These are phyloP conservation scores for Epichloe gansuensis DNA, from an alignment of 2,329 filamentous ascomycete species.

Conservation along the genomic window DNA sequence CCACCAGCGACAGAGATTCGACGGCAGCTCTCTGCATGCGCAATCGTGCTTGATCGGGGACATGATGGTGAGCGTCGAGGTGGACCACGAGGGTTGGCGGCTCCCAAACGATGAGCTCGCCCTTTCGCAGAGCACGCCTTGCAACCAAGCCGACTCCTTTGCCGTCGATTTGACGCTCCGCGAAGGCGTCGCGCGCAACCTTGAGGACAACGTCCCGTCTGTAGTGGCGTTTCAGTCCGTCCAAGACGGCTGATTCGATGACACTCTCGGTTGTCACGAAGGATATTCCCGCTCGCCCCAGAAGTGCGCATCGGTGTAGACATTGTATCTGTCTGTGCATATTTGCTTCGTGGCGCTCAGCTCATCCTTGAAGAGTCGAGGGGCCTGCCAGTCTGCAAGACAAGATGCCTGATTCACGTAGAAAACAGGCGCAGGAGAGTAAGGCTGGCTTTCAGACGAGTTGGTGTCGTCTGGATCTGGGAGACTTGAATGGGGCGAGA, in stretches of 20 bases:
- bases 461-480: too few relatives aligned
- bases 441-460: too few relatives aligned
- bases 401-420: neutral
- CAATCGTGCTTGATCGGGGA: neutral
- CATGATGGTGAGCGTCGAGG: neutral
- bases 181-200: neutral
- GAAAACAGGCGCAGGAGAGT: neutral
- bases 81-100: neutral
- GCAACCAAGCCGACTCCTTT: neutral
- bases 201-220: neutral
- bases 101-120: neutral
- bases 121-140: neutral
- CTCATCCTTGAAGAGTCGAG: neutral
- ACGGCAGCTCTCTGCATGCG: neutral
- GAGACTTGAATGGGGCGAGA: too few relatives aligned
- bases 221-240: neutral
- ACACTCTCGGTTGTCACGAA: neutral
- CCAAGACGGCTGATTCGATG: neutral
- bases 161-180: neutral
- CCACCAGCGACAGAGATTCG: neutral
- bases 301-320: neutral
- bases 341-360: rapidly evolving
- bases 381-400: neutral
- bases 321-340: neutral
- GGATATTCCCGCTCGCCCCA: neutral